Evolutionary conservation across 129 eudicot species (phyloP).

Genomic region (Dittrichia graveolens): DNA sequence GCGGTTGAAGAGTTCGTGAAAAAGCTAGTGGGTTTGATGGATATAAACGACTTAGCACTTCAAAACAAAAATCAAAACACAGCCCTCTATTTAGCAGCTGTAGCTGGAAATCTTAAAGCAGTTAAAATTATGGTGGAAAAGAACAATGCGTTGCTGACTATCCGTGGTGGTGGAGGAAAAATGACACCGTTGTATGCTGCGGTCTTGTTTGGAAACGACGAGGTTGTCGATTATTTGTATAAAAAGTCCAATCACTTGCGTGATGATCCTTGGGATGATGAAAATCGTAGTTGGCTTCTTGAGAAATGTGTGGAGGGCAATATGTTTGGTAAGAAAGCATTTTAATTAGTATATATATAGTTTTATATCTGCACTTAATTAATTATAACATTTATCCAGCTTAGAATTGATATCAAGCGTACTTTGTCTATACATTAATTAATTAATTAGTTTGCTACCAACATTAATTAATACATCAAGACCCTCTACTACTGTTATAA

Average conservation of each 20-base stretch:
- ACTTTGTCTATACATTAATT: too few relatives aligned
- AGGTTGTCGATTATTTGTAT: slow-evolving; percentile 38
- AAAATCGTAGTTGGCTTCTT: slow-evolving; percentile 34
- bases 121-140: slow-evolving; percentile 22
- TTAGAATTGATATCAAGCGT: too few relatives aligned
- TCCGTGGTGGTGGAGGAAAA: slow-evolving; percentile 11
- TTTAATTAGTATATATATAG: neutral
- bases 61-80: slow-evolving; percentile 31
- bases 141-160: slow-evolving; percentile 14
- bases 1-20: slow-evolving; percentile 26
- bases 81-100: slow-evolving; percentile 40
- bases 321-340: slow-evolving; percentile 40
- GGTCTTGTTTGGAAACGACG: slow-evolving; percentile 37
- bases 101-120: slow-evolving; percentile 21
- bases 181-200: slow-evolving; percentile 35
- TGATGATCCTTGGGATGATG: slow-evolving; percentile 14
- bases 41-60: slow-evolving; percentile 11
- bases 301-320: slow-evolving; percentile 23
- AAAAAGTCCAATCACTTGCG: neutral
- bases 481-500: too few relatives aligned
- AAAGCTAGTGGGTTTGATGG: slow-evolving; percentile 33
- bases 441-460: too few relatives aligned
- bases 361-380: neutral
- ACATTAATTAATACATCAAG: too few relatives aligned
- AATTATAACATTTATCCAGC: too few relatives aligned